Conservation (phyloP, 2,329 filamentous ascomycete genomes). For the Fusarium sp. region DNA sequence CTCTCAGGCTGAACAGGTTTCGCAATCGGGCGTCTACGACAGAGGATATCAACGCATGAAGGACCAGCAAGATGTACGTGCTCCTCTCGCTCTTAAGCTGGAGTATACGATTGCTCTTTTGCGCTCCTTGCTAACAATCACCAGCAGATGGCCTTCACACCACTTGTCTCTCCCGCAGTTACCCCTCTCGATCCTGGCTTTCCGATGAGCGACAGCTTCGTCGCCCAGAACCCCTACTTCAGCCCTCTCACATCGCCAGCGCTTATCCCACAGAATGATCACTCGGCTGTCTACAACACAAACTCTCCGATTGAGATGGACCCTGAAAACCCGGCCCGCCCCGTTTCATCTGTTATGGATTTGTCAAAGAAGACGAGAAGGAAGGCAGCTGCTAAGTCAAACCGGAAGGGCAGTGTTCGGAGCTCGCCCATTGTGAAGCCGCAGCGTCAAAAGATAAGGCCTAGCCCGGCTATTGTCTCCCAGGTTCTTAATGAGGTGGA, state of each 20-base stretch:
- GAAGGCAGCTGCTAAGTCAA: slow-evolving; percentile 64
- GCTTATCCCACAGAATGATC: slow-evolving; percentile 67
- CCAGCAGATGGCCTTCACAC: slow-evolving; percentile 78
- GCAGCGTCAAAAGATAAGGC: slow-evolving; percentile 63
- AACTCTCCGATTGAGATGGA: slow-evolving; percentile 71
- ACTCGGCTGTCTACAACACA: slow-evolving; percentile 36
- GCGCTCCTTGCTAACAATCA: slow-evolving; percentile 28
- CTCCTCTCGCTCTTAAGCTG: neutral
- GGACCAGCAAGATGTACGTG: slow-evolving; percentile 73
- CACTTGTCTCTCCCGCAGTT: slow-evolving; percentile 85
- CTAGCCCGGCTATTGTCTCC: slow-evolving; percentile 67
- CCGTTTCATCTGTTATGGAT: slow-evolving; percentile 58
- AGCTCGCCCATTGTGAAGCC: slow-evolving; percentile 81
- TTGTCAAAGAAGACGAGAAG: slow-evolving; percentile 65
- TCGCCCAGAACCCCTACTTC: slow-evolving; percentile 77
- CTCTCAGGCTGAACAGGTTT: slow-evolving; percentile 64
- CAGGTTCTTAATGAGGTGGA: slow-evolving; percentile 67
- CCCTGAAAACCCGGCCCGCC: slow-evolving; percentile 56
- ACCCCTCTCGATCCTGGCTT: slow-evolving; percentile 82
- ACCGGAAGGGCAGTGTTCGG: slow-evolving; percentile 66
- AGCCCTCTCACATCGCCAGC: slow-evolving; percentile 86
- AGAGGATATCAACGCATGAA: slow-evolving; percentile 72
- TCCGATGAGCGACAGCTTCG: slow-evolving; percentile 66
- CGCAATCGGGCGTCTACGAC: slow-evolving; percentile 73
- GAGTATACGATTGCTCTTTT: neutral